Evolutionary conservation across 2,329 filamentous ascomycete genomes (phyloP), one percentile per base, ranked within the genome.

Genomic region (Coniochaeta sp.): DNA sequence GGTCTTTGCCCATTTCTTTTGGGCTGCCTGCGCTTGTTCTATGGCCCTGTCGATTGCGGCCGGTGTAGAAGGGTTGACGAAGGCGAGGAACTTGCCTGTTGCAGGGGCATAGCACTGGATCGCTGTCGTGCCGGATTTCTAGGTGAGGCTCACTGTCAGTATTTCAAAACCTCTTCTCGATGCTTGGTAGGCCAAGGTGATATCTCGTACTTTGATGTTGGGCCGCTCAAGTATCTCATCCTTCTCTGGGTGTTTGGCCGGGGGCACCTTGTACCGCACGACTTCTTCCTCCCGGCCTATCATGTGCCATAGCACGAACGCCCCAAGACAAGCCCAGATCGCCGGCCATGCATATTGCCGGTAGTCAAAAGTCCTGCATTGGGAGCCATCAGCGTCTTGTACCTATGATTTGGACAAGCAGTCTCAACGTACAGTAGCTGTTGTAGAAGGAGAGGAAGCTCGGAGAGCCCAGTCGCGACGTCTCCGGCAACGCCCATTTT

Each of bases 81-180:
- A 80, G 59, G 91, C 92, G 28, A 99, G 85, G 62, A 91, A 84
- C 69, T 89, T 84, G 64, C 95, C 95, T 26, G 92, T 97, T 1
- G 93, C 93, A 1, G 95, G 95, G 50, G 89, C 89, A 73, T 95
- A 95, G 76, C 91, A 96, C 75, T 91, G 89, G 62, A 96, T 87
- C 8, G 86, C 82, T 1, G 83, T 81, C 43, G 85, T 86, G 17
- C 85, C 86, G 1, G 84, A 71, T n/a, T 84, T 72, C 81, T 85
- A n/a, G n/a, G n/a, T n/a, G n/a, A n/a, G n/a, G n/a, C n/a, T n/a
- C n/a, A n/a, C n/a, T n/a, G n/a, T n/a, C n/a, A n/a, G n/a, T n/a
- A n/a, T n/a, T n/a, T n/a, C n/a, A n/a, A n/a, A n/a, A n/a, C n/a
- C n/a, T n/a, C n/a, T n/a, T n/a, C n/a, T n/a, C n/a, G n/a, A n/a